Conservation (phyloP, 306 rosid genomes). For the Argentina anserina region DNA sequence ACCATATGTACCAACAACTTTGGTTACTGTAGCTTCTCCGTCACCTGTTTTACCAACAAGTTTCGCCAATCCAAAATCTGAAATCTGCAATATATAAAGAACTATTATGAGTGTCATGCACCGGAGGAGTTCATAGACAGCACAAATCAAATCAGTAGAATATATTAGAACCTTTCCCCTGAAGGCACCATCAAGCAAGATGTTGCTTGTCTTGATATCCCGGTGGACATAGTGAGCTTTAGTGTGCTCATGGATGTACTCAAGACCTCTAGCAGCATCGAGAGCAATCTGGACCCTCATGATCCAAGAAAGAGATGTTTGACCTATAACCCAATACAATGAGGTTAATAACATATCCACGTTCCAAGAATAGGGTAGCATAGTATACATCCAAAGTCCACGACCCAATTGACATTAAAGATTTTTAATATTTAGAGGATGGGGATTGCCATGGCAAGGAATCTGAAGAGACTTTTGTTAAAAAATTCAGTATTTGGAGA, state of each 20-base stretch:
- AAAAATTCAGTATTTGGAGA: too few species aligned
- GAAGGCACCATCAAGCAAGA: conserved; percentile 80
- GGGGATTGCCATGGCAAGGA: background rate
- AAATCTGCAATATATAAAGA: conserved; percentile 50
- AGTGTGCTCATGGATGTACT: conserved; percentile 96
- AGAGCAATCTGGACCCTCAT: conserved; percentile 91
- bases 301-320: conserved; percentile 93
- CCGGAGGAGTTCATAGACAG: conserved; percentile 9
- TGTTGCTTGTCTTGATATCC: conserved; percentile 97
- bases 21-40: conserved; percentile 76
- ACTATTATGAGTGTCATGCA: conserved; percentile 10
- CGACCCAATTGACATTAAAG: conserved; percentile 4
- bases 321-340: conserved; percentile 49
- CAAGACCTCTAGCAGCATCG: conserved; percentile 96
- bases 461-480: background rate
- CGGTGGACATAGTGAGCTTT: conserved; percentile 92
- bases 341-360: conserved; percentile 11
- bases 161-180: conserved; percentile 70
- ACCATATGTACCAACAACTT: conserved; percentile 97
- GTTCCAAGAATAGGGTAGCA: conserved; percentile 15
- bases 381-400: background rate
- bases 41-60: conserved; percentile 73
- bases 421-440: background rate
- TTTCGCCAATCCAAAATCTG: conserved; percentile 97
- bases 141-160: conserved; percentile 7